These are phyloP conservation scores for Quaeritorhiza haematococci DNA, from an alignment of 371 early-diverging fungal genomes.

Conservation along the genomic window DNA sequence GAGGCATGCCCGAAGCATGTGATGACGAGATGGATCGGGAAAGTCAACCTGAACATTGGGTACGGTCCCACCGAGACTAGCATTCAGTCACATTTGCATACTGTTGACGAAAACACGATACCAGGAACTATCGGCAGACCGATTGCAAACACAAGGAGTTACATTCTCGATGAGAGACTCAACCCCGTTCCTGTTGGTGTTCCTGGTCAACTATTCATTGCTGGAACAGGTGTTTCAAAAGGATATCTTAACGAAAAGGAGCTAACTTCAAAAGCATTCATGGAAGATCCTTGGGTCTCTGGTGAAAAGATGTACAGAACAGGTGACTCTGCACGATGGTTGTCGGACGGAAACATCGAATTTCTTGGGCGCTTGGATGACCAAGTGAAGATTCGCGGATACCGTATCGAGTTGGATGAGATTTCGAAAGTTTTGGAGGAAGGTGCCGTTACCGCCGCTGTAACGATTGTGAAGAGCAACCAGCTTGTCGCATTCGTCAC, in stretches of 20 bases:
- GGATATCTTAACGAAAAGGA: not conserved
- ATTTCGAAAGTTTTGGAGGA: constrained; percentile 9
- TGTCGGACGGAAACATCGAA: constrained; percentile 5
- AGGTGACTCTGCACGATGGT: constrained; percentile 32
- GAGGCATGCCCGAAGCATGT: constrained; percentile 13
- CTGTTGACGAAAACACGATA: constrained; percentile 3
- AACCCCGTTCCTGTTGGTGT: not conserved
- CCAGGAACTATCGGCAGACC: constrained; percentile 11
- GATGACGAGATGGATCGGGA: constrained; percentile 11
- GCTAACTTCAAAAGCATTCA: not conserved
- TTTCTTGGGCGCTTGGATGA: constrained; percentile 30
- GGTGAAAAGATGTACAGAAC: constrained; percentile 37
- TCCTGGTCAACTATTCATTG: not conserved
- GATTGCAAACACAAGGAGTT: not conserved
- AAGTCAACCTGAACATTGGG: constrained; percentile 5
- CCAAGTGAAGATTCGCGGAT: constrained; percentile 44
- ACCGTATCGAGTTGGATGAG: constrained; percentile 42
- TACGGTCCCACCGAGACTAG: constrained; percentile 33
- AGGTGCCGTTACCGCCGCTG: constrained; percentile 6
- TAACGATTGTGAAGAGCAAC: constrained; percentile 8
- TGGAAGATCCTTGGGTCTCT: too few species aligned
- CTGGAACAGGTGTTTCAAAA: not conserved
- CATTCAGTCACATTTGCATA: too few species aligned
- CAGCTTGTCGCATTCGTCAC: constrained; percentile 11
- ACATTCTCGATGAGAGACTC: constrained; percentile 8